Percentiles rank a stretch among this genome's conserved stretches.
phyloP scores from a whole-genome alignment of 2,329 filamentous ascomycete genomes.

The Botrytis cinerea region DNA sequence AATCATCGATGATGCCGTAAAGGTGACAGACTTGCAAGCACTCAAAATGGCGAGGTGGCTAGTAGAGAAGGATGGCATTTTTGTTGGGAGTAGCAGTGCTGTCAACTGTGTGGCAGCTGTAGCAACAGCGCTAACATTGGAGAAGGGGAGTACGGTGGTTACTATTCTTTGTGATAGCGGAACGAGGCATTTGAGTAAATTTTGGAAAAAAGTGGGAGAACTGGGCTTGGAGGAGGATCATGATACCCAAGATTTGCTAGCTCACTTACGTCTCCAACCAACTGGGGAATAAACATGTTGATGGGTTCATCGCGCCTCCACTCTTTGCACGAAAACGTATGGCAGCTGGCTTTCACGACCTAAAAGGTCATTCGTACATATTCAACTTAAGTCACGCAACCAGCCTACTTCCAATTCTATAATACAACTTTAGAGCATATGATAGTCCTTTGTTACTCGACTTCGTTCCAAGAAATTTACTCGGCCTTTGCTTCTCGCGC shows the following conservation, averaged over 20 bases:
- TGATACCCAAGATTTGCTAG: constrained; percentile 51
- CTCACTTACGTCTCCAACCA: neutral
- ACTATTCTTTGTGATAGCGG: constrained; percentile 85
- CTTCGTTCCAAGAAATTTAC: neutral
- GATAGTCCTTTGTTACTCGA: neutral
- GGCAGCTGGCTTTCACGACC: neutral
- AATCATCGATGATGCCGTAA: constrained; percentile 85
- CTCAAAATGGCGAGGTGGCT: constrained; percentile 94
- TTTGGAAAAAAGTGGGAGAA: constrained; percentile 74
- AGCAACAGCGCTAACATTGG: constrained; percentile 64
- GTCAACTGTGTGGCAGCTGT: constrained; percentile 90
- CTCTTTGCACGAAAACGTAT: neutral
- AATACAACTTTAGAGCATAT: neutral
- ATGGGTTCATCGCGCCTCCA: neutral
- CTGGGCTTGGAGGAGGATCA: constrained; percentile 65
- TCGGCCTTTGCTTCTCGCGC: neutral
- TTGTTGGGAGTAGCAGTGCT: constrained; percentile 91
- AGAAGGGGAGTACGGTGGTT: constrained; percentile 64
- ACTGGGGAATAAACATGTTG: neutral
- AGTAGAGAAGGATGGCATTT: constrained; percentile 93
- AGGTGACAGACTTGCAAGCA: constrained; percentile 86
- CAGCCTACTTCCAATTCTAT: neutral
- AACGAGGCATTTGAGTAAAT: constrained; percentile 80
- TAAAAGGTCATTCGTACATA: neutral
- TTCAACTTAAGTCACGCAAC: neutral